Evolutionary conservation across 441 rosid genomes (phyloP), one percentile per base, ranked within the genome.

Genomic region (Erodium chrysanthum): DNA sequence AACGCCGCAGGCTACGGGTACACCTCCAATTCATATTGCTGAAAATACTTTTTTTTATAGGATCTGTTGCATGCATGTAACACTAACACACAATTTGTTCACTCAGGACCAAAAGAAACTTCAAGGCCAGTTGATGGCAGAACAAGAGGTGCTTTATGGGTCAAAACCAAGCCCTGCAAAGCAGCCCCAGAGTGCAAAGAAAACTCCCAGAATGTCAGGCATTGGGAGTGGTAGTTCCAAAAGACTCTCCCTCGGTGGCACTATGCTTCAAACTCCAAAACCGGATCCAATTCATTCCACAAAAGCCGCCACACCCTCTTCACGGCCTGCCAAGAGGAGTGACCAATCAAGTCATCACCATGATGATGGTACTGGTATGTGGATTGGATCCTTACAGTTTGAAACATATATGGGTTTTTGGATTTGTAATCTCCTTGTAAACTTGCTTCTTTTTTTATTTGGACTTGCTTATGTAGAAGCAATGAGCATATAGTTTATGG

Each of bases 1-100:
- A 95, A 73, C 87, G 80, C 54, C 89, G 97, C 76, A 80, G 97
- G 70, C 87, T 87, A 70, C 76, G 97, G 77, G 97, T 95, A 91
- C 44, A 70, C n/a, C 74, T 27, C 71, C 65, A 44, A 35, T 29
- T 27, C 59, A 15, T 18, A 15, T 17, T 52, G 8, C 1, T 5
- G 7, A 27, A 33, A 33, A 33, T 33, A 33, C 29, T 27, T 27
- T 1, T n/a, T n/a, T 29, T 44, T 44, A 44, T 14, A 44, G n/a
- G 52, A 44, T 22, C 27, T 37, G 29, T 59, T 64, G 22, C 42
- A 52, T 52, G 59, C 3, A 15, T 52, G 17, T 33, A 33, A 33
- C 40, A 33, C n/a, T n/a, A 33, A 44, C 54, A 15, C 23, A 10
- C 17, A 25, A 23, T 37, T 22, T 64, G 31, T 59, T 68, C 5